Percentiles rank a stretch among this genome's conserved stretches.
These are phyloP conservation scores for Suhomyces guaymorum DNA, from an alignment of 1,139 yeast species.

Conservation along the genomic window DNA sequence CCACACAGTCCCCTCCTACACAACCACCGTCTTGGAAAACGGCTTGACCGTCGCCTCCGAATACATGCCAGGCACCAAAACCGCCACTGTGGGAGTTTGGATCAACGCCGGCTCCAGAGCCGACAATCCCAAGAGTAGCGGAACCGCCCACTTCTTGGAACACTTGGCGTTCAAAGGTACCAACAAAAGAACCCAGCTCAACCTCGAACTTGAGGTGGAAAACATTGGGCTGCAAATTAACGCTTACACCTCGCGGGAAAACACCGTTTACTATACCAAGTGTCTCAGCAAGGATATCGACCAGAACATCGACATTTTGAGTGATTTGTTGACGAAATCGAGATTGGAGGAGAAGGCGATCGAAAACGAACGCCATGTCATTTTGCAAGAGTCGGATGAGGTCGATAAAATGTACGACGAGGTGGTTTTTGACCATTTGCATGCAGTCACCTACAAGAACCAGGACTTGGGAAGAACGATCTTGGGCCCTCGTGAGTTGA, in stretches of 20 bases:
- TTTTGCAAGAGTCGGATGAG: slow-evolving; percentile 94
- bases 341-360: slow-evolving; percentile 80
- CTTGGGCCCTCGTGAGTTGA: slow-evolving; percentile 89
- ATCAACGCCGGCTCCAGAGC: slow-evolving; percentile 98
- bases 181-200: slow-evolving; percentile 72
- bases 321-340: slow-evolving; percentile 87
- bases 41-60: slow-evolving; percentile 96
- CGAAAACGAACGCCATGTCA: slow-evolving; percentile 94
- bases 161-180: slow-evolving; percentile 98
- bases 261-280: slow-evolving; percentile 94
- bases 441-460: slow-evolving; percentile 83
- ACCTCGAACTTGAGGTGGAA: slow-evolving; percentile 89
- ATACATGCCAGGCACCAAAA: slow-evolving; percentile 78
- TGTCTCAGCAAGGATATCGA: slow-evolving; percentile 80
- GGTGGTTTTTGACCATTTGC: slow-evolving; percentile 95
- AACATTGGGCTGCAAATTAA: slow-evolving; percentile 95
- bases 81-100: slow-evolving; percentile 98
- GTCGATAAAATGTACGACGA: slow-evolving; percentile 98
- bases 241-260: slow-evolving; percentile 96
- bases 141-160: slow-evolving; percentile 96
- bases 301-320: slow-evolving; percentile 79
- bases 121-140: slow-evolving; percentile 79
- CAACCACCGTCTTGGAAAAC: slow-evolving; percentile 67
- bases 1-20: slow-evolving; percentile 18
- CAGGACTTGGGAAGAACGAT: slow-evolving; percentile 98